Conservation (phyloP, 2,329 filamentous ascomycete species). For the Aspergillus brasiliensis region DNA sequence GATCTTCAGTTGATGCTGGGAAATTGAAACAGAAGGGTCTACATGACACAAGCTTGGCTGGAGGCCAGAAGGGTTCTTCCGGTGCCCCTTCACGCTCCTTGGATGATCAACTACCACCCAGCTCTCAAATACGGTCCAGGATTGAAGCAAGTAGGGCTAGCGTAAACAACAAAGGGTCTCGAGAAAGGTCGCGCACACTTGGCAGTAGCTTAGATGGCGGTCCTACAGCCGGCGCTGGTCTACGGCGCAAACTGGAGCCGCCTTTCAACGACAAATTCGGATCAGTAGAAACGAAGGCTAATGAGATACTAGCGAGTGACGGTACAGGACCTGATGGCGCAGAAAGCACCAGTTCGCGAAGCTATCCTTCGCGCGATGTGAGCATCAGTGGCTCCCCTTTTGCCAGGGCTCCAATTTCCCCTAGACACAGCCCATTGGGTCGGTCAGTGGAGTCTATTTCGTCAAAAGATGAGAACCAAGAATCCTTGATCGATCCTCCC, state of each 20-base stretch:
- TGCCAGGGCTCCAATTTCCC: slow-evolving; percentile 43
- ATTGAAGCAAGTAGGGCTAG: slow-evolving; percentile 15
- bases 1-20: slow-evolving; percentile 9
- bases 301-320: slow-evolving; percentile 29
- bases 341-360: slow-evolving; percentile 27
- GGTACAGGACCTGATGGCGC: slow-evolving; percentile 25
- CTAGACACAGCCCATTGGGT: slow-evolving; percentile 32
- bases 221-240: slow-evolving; percentile 8
- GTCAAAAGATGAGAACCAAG: slow-evolving; percentile 25
- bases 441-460: slow-evolving; percentile 33
- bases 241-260: slow-evolving; percentile 35
- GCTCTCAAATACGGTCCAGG: slow-evolving; percentile 13
- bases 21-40: slow-evolving; percentile 14
- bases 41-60: slow-evolving; percentile 21
- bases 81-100: slow-evolving; percentile 18
- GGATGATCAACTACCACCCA: slow-evolving; percentile 18
- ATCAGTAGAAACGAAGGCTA: slow-evolving; percentile 31
- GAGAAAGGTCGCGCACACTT: slow-evolving; percentile 21
- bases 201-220: slow-evolving; percentile 20
- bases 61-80: slow-evolving; percentile 21
- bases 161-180: slow-evolving; percentile 6
- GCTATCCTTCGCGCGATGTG: slow-evolving; percentile 31
- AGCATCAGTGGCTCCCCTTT: slow-evolving; percentile 55
- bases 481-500: slow-evolving; percentile 18
- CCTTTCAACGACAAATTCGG: slow-evolving; percentile 33